Evolutionary conservation across 257 asterid species (phyloP).

Genomic region (Verbascum thapsus): DNA sequence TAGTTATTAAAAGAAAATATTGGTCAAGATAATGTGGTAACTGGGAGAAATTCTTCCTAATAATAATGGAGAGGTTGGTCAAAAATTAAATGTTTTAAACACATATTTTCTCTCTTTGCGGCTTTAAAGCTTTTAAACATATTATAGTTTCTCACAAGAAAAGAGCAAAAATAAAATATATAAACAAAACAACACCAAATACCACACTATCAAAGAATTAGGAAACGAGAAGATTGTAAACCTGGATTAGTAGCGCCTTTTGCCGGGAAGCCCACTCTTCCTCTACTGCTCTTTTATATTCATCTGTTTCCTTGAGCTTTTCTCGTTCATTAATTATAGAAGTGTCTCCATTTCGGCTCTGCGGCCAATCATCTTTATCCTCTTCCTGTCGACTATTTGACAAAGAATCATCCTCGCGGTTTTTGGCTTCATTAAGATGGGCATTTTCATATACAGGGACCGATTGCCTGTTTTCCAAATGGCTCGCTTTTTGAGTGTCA

Average conservation of each 20-base stretch:
- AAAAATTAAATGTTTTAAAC: too few relatives aligned
- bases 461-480: conserved; percentile 21
- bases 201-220: background rate
- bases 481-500: conserved; percentile 9
- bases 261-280: conserved; percentile 84
- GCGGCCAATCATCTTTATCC: conserved; percentile 29
- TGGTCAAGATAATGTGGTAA: conserved; percentile 4
- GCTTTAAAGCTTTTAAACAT: background rate
- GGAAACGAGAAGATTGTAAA: conserved; percentile 26
- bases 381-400: conserved; percentile 31
- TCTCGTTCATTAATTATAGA: conserved; percentile 56
- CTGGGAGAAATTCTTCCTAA: background rate
- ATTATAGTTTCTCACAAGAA: background rate
- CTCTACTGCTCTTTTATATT: conserved; percentile 70
- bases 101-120: too few relatives aligned
- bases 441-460: conserved; percentile 13
- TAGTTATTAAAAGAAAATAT: background rate
- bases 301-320: conserved; percentile 85
- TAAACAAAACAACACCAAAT: conserved; percentile 17
- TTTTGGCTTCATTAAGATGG: conserved; percentile 23
- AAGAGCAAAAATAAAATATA: background rate
- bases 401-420: conserved; percentile 23
- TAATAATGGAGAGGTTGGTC: too few relatives aligned
- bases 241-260: conserved; percentile 71
- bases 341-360: conserved; percentile 23